Base-by-base conservation (phyloP, 1,284 basidiomycete genomes). In the Wolfiporia cocos region DNA sequence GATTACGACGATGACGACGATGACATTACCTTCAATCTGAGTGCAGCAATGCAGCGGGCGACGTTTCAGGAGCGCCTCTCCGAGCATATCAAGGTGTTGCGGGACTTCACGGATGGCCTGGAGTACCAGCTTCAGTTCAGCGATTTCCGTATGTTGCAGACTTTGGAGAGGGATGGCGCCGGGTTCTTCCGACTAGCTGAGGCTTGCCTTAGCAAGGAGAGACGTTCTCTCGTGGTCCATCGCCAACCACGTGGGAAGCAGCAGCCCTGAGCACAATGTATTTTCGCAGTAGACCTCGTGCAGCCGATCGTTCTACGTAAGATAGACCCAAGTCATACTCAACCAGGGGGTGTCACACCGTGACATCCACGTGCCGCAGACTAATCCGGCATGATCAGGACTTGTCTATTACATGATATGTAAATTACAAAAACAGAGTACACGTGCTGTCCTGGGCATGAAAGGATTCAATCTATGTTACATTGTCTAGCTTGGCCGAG, bases 111-210 rank as follows among this genome's bases (percentile, higher is more conserved):
- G 24, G 40, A 46, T 37, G 50, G 47, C 2, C 34, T 55, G 24
- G 34, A 47, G 26, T 48, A 55, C 42, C 53, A 56, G 38, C 12
- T 42, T 3, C 52, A 56, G 37, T 58, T 58, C 39, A 31, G 33
- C 14, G 39, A 40, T 17, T 19, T 10, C 9, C 5, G 20, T 6
- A 40, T 40, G 39, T n/a, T 40, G 5, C n/a, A 40, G 12, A 23
- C 28, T 5, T 11, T 40, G 9, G 39, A 40, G 19, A 26, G 39
- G 15, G 29, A 30, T 7, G 39, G 26, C 14, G 39, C 39, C 5
- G 39, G 39, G 12, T 15, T 23, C 14, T 29, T 40, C 5, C 18
- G 30, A 14, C 29, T 40, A 5, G 39, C 39, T n/a, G n/a, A 23
- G 11, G 33, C n/a, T 22, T 36, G 32, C 17, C 17, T 34, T 7